Evolutionary conservation across 192 early-diverging fungal genomes (phyloP).

Genomic region (Nowakowskiella sp.): DNA sequence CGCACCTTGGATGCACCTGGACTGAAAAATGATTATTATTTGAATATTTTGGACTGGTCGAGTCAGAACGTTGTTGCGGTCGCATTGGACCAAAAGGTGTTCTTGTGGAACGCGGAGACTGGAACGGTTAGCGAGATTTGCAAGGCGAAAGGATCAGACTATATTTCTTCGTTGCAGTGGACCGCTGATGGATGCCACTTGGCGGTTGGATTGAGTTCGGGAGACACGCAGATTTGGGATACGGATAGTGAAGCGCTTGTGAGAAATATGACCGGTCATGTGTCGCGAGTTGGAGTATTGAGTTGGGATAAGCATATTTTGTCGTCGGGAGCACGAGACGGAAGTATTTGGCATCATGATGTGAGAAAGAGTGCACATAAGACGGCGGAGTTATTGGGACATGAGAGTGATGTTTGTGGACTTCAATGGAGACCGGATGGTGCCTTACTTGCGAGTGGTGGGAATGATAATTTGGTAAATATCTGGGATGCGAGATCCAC

Average conservation of each 20-base stretch:
- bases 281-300: conserved; percentile 71
- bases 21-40: conserved; percentile 47
- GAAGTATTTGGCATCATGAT: conserved; percentile 90
- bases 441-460: conserved; percentile 39
- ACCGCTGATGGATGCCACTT: conserved; percentile 38
- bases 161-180: conserved; percentile 32
- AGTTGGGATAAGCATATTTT: conserved; percentile 79
- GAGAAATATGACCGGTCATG: conserved; percentile 76
- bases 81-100: conserved; percentile 41
- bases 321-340: conserved; percentile 79
- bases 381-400: conserved; percentile 57
- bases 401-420: conserved; percentile 56
- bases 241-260: conserved; percentile 63
- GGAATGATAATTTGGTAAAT: conserved; percentile 52
- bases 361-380: conserved; percentile 83
- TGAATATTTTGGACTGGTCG: conserved; percentile 47
- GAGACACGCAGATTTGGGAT: conserved; percentile 89
- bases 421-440: conserved; percentile 47
- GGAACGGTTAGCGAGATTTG: conserved; percentile 41
- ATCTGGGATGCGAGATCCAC: conserved; percentile 47
- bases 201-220: conserved; percentile 62
- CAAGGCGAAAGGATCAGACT: conserved; percentile 19
- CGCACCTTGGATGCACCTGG: conserved; percentile 84
- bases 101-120: conserved; percentile 46
- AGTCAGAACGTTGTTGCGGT: conserved; percentile 39